These are phyloP conservation scores for Niebla homalea DNA, from an alignment of 495 filamentous ascomycete genomes.

Conservation along the genomic window DNA sequence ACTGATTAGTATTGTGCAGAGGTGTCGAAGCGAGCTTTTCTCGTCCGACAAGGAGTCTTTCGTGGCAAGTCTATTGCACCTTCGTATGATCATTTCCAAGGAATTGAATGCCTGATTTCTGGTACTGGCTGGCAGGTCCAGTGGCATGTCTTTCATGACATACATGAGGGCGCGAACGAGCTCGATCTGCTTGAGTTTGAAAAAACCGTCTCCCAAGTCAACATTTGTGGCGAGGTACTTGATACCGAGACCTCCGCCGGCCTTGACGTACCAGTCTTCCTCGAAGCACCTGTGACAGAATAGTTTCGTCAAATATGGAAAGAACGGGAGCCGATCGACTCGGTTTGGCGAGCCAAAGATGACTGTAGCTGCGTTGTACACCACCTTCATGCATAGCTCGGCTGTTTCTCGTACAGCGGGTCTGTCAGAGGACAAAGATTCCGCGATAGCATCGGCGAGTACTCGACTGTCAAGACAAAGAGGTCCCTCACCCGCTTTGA, in stretches of 20 bases:
- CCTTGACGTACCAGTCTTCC: constrained; percentile 96
- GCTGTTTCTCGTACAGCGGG: constrained; percentile 70
- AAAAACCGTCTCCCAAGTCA: constrained; percentile 71
- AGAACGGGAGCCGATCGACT: constrained; percentile 64
- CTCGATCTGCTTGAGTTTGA: constrained; percentile 65
- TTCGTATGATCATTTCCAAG: constrained; percentile 58
- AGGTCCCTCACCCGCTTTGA: constrained; percentile 71
- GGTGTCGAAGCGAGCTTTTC: constrained; percentile 49
- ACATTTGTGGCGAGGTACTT: constrained; percentile 66
- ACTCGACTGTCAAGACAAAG: constrained; percentile 73
- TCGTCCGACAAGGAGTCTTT: constrained; percentile 63
- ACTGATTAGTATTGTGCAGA: constrained; percentile 70
- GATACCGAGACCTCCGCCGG: constrained; percentile 81
- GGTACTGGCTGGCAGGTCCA: constrained; percentile 79
- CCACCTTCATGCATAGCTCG: constrained; percentile 56
- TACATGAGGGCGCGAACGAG: constrained; percentile 80
- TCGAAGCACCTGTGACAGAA: constrained; percentile 93
- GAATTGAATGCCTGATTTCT: constrained; percentile 68
- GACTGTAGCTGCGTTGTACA: constrained; percentile 61
- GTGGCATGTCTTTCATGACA: constrained; percentile 93
- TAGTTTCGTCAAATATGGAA: constrained; percentile 59
- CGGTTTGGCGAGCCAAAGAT: constrained; percentile 67
- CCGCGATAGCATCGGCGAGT: constrained; percentile 76
- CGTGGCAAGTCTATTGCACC: constrained; percentile 58
- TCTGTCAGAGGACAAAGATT: constrained; percentile 74